Base-by-base conservation (phyloP, 1,139 yeast genomes). In the Saccharomyces uvarum region DNA sequence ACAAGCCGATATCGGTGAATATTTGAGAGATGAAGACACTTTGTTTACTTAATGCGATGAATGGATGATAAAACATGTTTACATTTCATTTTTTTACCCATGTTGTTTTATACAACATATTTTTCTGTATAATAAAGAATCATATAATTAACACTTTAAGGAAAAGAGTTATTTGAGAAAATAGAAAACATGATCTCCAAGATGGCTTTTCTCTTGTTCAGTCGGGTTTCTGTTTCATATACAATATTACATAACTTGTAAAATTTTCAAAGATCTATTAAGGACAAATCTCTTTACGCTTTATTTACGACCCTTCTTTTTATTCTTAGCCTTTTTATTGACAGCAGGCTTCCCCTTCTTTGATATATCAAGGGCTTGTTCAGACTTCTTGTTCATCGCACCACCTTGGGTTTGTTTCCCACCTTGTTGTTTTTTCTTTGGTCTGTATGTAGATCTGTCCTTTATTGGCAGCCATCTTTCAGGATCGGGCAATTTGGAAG, bases 1-100 rank as follows among this genome's bases (percentile, higher is more conserved):
- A 79, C 99, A 93, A 72, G 88, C 96, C 62, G 99, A 93, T 76
- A 90, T 93, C 64, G 99, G 99, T 61, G 99, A 93, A 74, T 93
- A 90, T 69, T 79, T 93, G 69, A 89, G 99, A 79, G 99, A 95
- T 66, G 99, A 93, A 77, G 99, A 93, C 71, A 88, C 97, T 42
- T 76, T 93, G 65, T 93, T 93, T 71, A 88, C 97, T 33, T 90
- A 75, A 64, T 38, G 24, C n/a, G 21, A 8, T 16, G 13, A 24
- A 38, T 3, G 21, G n/a, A 38, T 19, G 44, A 38, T 38, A 19
- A 16, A 9, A 48, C 31, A 8, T 21, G 24, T 19, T 2, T 38
- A 38, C 44, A 19, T 38, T 38, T 38, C 44, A 9, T 24, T 19
- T 38, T 38, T 9, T 24, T 19, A 13, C 8, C 21, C 19, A 13